These are phyloP conservation scores for Trichoderma harzianum DNA, from an alignment of 2,329 filamentous ascomycete species.

Conservation along the genomic window DNA sequence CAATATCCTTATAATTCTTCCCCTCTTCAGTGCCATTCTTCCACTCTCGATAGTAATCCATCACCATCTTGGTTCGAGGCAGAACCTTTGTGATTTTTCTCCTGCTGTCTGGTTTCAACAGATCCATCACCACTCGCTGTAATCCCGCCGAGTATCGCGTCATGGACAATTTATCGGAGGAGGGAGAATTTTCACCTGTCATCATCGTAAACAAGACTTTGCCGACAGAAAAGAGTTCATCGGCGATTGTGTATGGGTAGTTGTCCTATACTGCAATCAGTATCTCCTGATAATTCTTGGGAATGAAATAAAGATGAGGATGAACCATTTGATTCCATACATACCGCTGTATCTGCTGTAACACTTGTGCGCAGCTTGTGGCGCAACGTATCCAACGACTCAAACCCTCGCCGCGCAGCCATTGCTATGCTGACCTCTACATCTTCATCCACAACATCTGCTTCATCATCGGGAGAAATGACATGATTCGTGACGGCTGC, in stretches of 20 bases:
- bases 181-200: slow-evolving; percentile 26
- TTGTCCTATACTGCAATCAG: neutral
- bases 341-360: neutral
- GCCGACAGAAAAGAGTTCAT: slow-evolving; percentile 40
- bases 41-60: slow-evolving; percentile 31
- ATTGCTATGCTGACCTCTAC: slow-evolving; percentile 17
- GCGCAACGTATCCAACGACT: slow-evolving; percentile 12
- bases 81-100: neutral
- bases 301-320: neutral
- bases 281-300: neutral
- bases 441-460: neutral
- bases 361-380: slow-evolving; percentile 10
- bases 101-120: slow-evolving; percentile 25
- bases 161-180: slow-evolving; percentile 24
- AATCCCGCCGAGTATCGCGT: slow-evolving; percentile 30
- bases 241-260: slow-evolving; percentile 32
- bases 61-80: slow-evolving; percentile 23
- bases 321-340: neutral
- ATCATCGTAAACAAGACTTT: slow-evolving; percentile 42
- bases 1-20: slow-evolving; percentile 31
- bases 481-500: slow-evolving; percentile 40
- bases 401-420: slow-evolving; percentile 20
- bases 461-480: neutral
- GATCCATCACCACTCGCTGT: slow-evolving; percentile 23
- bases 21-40: slow-evolving; percentile 31